Conservation (phyloP, 352 stramenopile genomes). For the Aphanomyces invadans region DNA sequence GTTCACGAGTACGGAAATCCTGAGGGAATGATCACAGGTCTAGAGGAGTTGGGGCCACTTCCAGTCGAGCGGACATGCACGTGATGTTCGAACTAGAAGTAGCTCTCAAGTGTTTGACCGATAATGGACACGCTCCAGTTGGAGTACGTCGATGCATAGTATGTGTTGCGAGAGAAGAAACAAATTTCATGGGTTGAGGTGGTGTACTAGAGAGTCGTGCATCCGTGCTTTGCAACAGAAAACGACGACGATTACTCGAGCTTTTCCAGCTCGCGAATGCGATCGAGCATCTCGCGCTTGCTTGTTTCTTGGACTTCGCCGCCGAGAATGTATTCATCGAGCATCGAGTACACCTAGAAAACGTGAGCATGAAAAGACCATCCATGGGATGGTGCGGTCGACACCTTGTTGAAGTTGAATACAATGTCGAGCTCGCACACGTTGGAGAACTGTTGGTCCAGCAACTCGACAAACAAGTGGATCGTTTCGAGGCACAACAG, state of each 20-base stretch:
- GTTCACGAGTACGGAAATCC: too few relatives aligned
- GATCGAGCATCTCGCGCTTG: constrained; percentile 89
- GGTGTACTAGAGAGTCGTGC: too few relatives aligned
- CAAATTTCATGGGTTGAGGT: too few relatives aligned
- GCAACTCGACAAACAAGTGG: constrained; percentile 96
- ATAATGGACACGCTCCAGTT: neutral
- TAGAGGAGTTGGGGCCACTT: too few relatives aligned
- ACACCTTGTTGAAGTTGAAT: constrained; percentile 92
- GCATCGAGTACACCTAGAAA: constrained; percentile 88
- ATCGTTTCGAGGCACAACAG: constrained; percentile 97
- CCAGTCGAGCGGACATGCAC: too few relatives aligned
- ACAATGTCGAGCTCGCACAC: constrained; percentile 97
- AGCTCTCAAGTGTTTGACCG: neutral
- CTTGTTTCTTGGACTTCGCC: constrained; percentile 90
- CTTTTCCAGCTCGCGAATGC: constrained; percentile 89
- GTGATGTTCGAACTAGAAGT: too few relatives aligned
- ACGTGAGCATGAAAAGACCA: neutral
- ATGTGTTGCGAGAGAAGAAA: too few relatives aligned
- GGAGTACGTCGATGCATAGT: too few relatives aligned
- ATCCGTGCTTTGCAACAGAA: too few relatives aligned
- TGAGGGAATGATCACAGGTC: too few relatives aligned
- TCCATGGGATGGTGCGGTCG: neutral
- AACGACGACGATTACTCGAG: too few relatives aligned
- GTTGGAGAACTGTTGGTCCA: constrained; percentile 98
- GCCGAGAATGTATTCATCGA: constrained; percentile 94